Conservation (phyloP, 352 stramenopile species). For the Peronospora destructor region DNA sequence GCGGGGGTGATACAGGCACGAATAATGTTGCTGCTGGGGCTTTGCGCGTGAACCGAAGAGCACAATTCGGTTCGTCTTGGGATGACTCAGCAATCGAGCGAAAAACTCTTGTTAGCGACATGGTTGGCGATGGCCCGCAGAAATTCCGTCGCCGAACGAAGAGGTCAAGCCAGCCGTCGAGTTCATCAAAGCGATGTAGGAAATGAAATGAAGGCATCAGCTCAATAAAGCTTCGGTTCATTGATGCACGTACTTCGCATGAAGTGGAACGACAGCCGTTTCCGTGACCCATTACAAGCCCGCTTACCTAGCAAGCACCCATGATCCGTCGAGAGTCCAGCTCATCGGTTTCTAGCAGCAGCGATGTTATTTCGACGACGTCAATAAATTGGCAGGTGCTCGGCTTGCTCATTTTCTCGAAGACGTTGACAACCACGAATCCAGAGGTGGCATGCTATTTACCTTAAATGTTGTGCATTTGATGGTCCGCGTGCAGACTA, state of each 20-base stretch:
- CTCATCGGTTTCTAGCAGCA: slow-evolving; percentile 42
- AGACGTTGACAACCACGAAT: slow-evolving; percentile 36
- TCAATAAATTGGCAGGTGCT: slow-evolving; percentile 55
- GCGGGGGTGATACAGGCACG: slow-evolving; percentile 2
- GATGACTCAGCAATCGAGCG: slow-evolving; percentile 74
- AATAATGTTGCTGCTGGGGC: slow-evolving; percentile 20
- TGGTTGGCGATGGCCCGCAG: slow-evolving; percentile 37
- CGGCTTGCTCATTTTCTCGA: slow-evolving; percentile 45
- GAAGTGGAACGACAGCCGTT: slow-evolving; percentile 13
- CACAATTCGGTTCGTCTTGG: slow-evolving; percentile 71
- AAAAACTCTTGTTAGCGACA: slow-evolving; percentile 66
- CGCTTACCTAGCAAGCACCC: not conserved
- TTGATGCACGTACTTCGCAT: not conserved
- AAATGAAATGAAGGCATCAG: slow-evolving; percentile 15
- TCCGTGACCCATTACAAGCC: not conserved
- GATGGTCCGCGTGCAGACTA: too few species aligned
- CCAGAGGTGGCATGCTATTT: too few species aligned
- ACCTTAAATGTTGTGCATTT: too few species aligned
- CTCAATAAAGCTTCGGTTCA: slow-evolving; percentile 14
- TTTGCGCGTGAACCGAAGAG: slow-evolving; percentile 59
- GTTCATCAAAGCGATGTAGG: slow-evolving; percentile 15
- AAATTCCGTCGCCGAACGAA: slow-evolving; percentile 38
- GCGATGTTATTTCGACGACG: slow-evolving; percentile 57
- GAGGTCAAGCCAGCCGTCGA: slow-evolving; percentile 17
- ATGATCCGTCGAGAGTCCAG: slow-evolving; percentile 32